Base-by-base conservation (phyloP, 2,329 filamentous ascomycete genomes). In the Ascochyta clinopodiicola region DNA sequence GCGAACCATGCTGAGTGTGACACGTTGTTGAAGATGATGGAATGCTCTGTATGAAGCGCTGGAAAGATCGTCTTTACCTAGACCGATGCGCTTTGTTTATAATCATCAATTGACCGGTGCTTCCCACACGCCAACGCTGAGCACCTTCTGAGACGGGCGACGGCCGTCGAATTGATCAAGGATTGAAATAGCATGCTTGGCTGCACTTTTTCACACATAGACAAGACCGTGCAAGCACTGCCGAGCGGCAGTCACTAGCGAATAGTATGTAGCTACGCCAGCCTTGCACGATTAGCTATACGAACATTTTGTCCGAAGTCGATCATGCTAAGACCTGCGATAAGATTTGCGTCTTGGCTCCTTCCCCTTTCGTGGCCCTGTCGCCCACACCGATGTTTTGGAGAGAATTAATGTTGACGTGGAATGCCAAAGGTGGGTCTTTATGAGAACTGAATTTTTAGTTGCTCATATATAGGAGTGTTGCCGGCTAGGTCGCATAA, bases 261-360 rank as follows among this genome's bases (percentile, higher is more conserved):
- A 58, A 58, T 58, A 9, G 22, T 2, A 45, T 13, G 22, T 31
- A 12, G 8, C 19, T 32, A 12, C 25, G 21, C 19, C 46, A 50
- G 53, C 29, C 35, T 22, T 57, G 17, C 32, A 19, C 24, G 42
- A 37, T 37, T 17, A 42, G 8, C 9, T 42, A 38, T 22, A 56
- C 40, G 36, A 56, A 32, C 27, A 31, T 21, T 51, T 43, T 50
- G 29, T 7, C 52, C 46, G 21, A 39, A 53, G 50, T 47, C 19
- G 43, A 53, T 54, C 45, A 47, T 50, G 50, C 56, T 53, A 54
- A 58, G 56, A 58, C 45, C n/a, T 37, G 45, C 49, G 56, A 58
- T 58, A 58, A 53, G 56, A 49, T 46, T 46, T 58, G 40, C 21
- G 50, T 39, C 44, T 48, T 54, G 50, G 44, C 56, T 54, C 56